phyloP scores from a whole-genome alignment of 2,329 filamentous ascomycete species.

The Sphaerostilbella broomeana region DNA sequence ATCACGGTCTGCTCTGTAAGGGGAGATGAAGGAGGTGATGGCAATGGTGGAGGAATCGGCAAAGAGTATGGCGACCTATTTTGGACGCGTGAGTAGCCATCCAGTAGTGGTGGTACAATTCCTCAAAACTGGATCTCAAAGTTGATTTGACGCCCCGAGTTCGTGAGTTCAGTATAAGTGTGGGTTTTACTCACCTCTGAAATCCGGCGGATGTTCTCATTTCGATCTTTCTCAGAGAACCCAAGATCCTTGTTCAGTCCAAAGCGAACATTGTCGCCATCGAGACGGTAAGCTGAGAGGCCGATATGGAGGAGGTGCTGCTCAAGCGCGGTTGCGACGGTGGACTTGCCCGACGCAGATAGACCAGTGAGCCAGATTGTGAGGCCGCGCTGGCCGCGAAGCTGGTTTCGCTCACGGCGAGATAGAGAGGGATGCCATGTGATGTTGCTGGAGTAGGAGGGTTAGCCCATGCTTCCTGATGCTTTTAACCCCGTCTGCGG shows the following conservation, averaged over 20 bases:
- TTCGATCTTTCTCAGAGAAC: slow-evolving; percentile 86
- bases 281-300: slow-evolving; percentile 81
- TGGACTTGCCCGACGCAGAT: slow-evolving; percentile 93
- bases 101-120: too few species aligned
- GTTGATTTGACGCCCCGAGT: too few species aligned
- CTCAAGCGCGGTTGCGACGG: slow-evolving; percentile 91
- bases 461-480: too few species aligned
- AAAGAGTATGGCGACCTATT: slow-evolving; percentile 88
- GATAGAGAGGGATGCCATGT: slow-evolving; percentile 82
- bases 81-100: too few species aligned
- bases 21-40: slow-evolving; percentile 94
- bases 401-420: slow-evolving; percentile 65
- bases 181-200: slow-evolving; percentile 64
- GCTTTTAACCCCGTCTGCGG: too few species aligned
- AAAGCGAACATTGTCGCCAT: slow-evolving; percentile 98
- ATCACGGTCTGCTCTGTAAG: slow-evolving; percentile 80
- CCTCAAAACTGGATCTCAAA: too few species aligned
- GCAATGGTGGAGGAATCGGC: slow-evolving; percentile 82
- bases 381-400: slow-evolving; percentile 79
- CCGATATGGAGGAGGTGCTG: slow-evolving; percentile 88
- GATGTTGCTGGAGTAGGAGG: slow-evolving; percentile 61
- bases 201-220: slow-evolving; percentile 96
- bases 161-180: too few species aligned
- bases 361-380: slow-evolving; percentile 98
- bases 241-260: slow-evolving; percentile 96